These are phyloP conservation scores for Rhizopus arrhizus DNA, from an alignment of 371 early-diverging fungal species.

Conservation along the genomic window DNA sequence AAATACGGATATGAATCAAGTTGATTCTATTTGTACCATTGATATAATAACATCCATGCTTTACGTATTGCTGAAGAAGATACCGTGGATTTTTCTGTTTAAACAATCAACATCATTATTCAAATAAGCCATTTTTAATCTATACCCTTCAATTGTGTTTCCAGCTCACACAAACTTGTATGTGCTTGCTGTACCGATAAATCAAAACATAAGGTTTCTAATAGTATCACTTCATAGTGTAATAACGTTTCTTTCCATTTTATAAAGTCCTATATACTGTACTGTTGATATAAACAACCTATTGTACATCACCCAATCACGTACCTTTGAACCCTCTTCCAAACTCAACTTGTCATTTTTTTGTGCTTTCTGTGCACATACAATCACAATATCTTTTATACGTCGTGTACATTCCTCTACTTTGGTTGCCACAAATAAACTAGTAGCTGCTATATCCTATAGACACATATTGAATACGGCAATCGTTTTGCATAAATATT, in stretches of 20 bases:
- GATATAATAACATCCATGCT: slow-evolving; percentile 71
- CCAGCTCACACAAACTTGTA: slow-evolving; percentile 49
- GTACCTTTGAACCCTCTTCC: slow-evolving; percentile 47
- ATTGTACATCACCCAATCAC: slow-evolving; percentile 1
- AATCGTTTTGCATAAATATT: background rate
- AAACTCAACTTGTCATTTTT: slow-evolving; percentile 58
- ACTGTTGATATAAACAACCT: background rate
- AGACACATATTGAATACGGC: background rate
- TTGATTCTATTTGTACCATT: slow-evolving; percentile 38
- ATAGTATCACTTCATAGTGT: slow-evolving; percentile 66
- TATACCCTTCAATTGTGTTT: slow-evolving; percentile 40
- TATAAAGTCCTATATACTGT: slow-evolving; percentile 58
- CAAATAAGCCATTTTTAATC: background rate
- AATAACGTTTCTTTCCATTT: slow-evolving; percentile 73
- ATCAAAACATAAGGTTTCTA: slow-evolving; percentile 81
- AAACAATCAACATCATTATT: background rate
- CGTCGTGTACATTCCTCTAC: slow-evolving; percentile 77
- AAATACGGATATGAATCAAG: background rate
- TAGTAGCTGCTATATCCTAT: slow-evolving; percentile 79
- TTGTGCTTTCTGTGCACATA: slow-evolving; percentile 60
- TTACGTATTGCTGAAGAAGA: slow-evolving; percentile 50
- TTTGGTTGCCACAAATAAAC: slow-evolving; percentile 78
- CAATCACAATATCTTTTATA: slow-evolving; percentile 59
- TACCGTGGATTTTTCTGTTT: slow-evolving; percentile 31
- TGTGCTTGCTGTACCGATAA: slow-evolving; percentile 77